Percentiles rank a stretch among this genome's conserved stretches.
phyloP scores from a whole-genome alignment of 129 eudicot genomes.

The Chrysanthemum seticuspe region DNA sequence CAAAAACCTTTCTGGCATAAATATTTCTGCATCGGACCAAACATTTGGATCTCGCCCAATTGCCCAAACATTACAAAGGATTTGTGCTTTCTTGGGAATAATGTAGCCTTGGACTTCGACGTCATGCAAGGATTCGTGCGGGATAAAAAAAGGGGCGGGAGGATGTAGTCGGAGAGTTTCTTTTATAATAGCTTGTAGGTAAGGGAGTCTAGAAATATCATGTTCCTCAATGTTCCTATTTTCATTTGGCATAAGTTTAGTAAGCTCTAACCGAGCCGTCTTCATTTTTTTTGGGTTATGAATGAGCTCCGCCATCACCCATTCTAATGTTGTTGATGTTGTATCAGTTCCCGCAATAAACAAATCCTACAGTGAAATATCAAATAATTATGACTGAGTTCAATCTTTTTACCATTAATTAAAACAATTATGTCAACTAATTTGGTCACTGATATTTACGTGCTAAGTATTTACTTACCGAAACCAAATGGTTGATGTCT shows the following conservation, averaged over 20 bases:
- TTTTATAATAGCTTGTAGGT: conserved; percentile 37
- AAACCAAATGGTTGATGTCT: conserved; percentile 14
- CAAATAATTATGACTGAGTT: background rate
- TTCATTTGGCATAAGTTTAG: conserved; percentile 14
- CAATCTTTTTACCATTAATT: background rate
- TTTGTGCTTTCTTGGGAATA: conserved; percentile 33
- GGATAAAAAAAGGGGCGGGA: conserved; percentile 35
- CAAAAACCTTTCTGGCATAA: conserved; percentile 37
- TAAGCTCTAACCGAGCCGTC: conserved; percentile 15
- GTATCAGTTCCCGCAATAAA: conserved; percentile 46
- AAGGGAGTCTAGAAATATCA: conserved; percentile 35
- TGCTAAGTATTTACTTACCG: background rate
- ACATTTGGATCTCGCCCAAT: conserved; percentile 22
- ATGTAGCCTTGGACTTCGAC: conserved; percentile 30
- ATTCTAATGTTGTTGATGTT: conserved; percentile 32
- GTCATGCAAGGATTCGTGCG: conserved; percentile 23
- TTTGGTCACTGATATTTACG: background rate
- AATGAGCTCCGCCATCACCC: conserved; percentile 43
- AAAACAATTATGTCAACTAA: background rate
- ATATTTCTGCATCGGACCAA: conserved; percentile 31
- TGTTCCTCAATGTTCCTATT: conserved; percentile 16
- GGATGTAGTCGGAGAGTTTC: conserved; percentile 49
- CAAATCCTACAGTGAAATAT: conserved; percentile 15
- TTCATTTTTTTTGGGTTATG: conserved; percentile 21
- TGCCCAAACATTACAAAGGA: conserved; percentile 38